Evolutionary conservation across 345 rosid species (phyloP).

Genomic region (Psidium guajava): DNA sequence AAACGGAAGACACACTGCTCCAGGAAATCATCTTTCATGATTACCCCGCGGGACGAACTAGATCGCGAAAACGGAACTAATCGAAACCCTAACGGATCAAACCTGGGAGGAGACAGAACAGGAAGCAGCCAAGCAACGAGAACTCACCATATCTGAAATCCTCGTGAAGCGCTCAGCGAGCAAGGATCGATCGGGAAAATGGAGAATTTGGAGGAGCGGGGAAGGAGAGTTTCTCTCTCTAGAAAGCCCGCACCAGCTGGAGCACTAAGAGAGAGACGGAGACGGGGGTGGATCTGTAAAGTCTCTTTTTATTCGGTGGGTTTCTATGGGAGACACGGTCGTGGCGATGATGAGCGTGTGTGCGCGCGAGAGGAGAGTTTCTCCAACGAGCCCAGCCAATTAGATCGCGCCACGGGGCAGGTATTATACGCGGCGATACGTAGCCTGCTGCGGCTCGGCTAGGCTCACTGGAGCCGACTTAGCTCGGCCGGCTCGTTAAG

Average conservation of each 20-base stretch:
- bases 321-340: background rate
- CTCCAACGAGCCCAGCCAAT: background rate
- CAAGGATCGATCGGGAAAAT: background rate
- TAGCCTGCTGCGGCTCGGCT: background rate
- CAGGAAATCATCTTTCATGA: background rate
- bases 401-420: background rate
- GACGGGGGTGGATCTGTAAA: background rate
- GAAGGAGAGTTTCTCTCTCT: background rate
- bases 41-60: background rate
- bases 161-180: background rate
- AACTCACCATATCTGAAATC: slow-evolving; percentile 1
- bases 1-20: background rate
- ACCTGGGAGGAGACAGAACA: background rate
- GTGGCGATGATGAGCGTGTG: background rate
- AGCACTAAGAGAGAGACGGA: background rate
- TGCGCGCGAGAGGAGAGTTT: background rate
- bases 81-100: background rate
- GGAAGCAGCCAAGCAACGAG: background rate
- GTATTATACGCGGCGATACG: background rate
- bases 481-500: background rate
- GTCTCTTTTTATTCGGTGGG: background rate
- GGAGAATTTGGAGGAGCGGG: background rate
- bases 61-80: background rate
- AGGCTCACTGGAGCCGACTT: background rate
- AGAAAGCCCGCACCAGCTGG: background rate